Base-by-base conservation (phyloP, 345 rosid species). In the Garcia nutans region DNA sequence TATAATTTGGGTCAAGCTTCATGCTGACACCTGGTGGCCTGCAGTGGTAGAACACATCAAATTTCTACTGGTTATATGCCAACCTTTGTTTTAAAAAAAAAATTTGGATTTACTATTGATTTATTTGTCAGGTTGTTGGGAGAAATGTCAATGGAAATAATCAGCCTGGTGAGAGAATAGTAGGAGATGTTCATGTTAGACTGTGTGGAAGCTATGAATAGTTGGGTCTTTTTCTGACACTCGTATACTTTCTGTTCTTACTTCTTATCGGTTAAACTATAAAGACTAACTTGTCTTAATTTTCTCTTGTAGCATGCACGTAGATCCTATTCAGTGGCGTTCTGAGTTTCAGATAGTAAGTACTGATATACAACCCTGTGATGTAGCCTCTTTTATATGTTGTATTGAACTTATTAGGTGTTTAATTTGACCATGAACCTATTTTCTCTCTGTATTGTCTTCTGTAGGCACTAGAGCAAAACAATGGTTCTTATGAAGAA, bases 21-120 rank as follows among this genome's bases (percentile, higher is more conserved):
- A 5, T 50, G 63, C 75, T 64, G 74, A 79, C n/a, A 58, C 75
- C 4, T 86, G 92, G 91, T 90, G 94, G 94, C 94, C 91, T 4
- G 91, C 88, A 37, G 77, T 83, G 88, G 92, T 90, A 83, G 69
- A 81, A 56, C 10, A 55, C 22, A 58, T 22, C 8, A 44, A 41
- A 20, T 66, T 13, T 60, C 26, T 6, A 44, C 10, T 23, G 37
- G 44, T 69, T 54, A 73, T 8, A 13, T 42, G 16, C 24, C 37
- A 5, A 16, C 68, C 17, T 54, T 70, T 6, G 0, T 16, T 2
- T 15, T 41, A n/a, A 10, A n/a, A 74, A 20, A 19, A 41, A 6
- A n/a, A n/a, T 37, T 70, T 45, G 15, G 47, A 23, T 61, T 75
- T 59, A 24, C 26, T 56, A 50, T 24, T 67, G 58, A 16, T 67